Conservation (phyloP, 2,329 filamentous ascomycete genomes). For the Aschersonia sp. region DNA sequence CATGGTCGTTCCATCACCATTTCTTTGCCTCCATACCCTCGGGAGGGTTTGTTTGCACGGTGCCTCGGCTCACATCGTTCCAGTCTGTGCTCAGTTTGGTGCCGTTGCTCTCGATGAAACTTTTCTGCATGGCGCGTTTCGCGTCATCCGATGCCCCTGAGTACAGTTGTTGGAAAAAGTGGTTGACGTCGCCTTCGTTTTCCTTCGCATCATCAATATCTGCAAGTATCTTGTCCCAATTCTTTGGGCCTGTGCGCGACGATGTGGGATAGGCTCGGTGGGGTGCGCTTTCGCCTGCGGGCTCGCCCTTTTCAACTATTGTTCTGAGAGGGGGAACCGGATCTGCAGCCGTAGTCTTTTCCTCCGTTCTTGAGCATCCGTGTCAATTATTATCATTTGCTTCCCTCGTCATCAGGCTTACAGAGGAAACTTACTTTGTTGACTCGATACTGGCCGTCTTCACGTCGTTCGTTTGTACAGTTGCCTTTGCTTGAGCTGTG, state of each 20-base stretch:
- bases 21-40: constrained; percentile 67
- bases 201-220: constrained; percentile 39
- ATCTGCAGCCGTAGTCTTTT: too few relatives aligned
- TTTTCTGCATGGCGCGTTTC: constrained; percentile 93
- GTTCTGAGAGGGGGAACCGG: not conserved
- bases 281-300: not conserved
- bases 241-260: constrained; percentile 66
- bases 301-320: not conserved
- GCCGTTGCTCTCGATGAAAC: constrained; percentile 84
- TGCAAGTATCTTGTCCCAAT: constrained; percentile 67
- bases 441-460: too few relatives aligned
- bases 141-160: constrained; percentile 64
- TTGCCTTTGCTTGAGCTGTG: too few relatives aligned
- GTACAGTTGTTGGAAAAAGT: constrained; percentile 87
- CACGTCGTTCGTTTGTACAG: too few relatives aligned
- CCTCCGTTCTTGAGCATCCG: too few relatives aligned
- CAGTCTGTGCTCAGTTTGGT: constrained; percentile 89
- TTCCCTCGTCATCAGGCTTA: too few relatives aligned
- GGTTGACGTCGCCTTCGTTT: constrained; percentile 50
- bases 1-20: constrained; percentile 28
- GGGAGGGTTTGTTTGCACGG: constrained; percentile 58
- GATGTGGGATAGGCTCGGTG: constrained; percentile 70
- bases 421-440: too few relatives aligned
- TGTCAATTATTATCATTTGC: too few relatives aligned
- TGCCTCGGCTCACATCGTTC: constrained; percentile 61